Evolutionary conservation across 2,329 filamentous ascomycete species (phyloP).

Genomic region (Penicillium capsulatum): DNA sequence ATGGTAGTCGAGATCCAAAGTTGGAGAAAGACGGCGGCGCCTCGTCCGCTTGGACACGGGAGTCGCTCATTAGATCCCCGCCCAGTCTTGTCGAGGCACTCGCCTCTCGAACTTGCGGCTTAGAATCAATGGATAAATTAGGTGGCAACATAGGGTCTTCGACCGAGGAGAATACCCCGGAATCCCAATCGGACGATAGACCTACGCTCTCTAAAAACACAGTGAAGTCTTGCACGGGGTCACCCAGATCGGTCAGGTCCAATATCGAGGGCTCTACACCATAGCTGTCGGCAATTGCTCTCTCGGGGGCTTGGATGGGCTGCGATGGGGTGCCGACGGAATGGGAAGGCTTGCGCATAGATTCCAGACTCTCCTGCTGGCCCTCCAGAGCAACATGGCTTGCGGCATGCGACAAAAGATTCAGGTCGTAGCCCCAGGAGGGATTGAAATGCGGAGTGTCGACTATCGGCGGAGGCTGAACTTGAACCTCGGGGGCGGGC

Average conservation of each 20-base stretch:
- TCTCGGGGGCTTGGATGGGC: constrained; percentile 35
- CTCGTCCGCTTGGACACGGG: constrained; percentile 38
- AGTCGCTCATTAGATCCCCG: constrained; percentile 38
- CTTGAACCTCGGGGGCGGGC: constrained; percentile 35
- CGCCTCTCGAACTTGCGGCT: constrained; percentile 30
- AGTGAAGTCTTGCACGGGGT: constrained; percentile 49
- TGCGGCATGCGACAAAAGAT: constrained; percentile 47
- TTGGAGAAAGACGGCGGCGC: constrained; percentile 44
- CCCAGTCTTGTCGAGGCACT: constrained; percentile 33
- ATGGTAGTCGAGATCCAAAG: constrained; percentile 47
- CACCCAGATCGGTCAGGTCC: constrained; percentile 45
- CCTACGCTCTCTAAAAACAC: constrained; percentile 49
- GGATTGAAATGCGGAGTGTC: constrained; percentile 47
- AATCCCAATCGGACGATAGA: constrained; percentile 48
- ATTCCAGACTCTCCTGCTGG: constrained; percentile 41
- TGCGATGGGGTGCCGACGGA: constrained; percentile 31
- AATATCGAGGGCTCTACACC: constrained; percentile 44
- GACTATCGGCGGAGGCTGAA: constrained; percentile 38
- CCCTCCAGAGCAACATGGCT: constrained; percentile 48
- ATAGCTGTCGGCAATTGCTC: constrained; percentile 41
- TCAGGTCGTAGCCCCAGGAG: constrained; percentile 50
- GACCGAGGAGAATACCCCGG: constrained; percentile 43
- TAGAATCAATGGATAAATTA: constrained; percentile 36
- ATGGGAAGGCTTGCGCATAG: constrained; percentile 35
- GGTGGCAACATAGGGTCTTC: constrained; percentile 40